Conservation (phyloP, 495 filamentous ascomycete species). For the Cryomyces minteri region DNA sequence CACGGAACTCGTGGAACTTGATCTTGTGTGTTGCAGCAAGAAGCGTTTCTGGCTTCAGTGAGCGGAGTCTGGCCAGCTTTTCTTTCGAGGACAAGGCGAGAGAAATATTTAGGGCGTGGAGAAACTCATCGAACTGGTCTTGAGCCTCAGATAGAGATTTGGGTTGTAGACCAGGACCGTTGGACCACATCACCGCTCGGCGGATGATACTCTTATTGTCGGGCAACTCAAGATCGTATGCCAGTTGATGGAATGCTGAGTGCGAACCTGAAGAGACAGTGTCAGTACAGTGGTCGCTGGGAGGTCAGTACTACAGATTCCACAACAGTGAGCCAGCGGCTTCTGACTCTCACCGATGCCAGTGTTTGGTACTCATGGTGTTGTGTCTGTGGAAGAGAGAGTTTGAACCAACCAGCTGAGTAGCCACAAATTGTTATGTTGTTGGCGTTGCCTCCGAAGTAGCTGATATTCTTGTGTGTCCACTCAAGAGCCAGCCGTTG, state of each 20-base stretch:
- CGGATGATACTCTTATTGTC: conserved; percentile 23
- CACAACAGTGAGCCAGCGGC: neutral
- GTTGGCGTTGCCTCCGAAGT: conserved; percentile 18
- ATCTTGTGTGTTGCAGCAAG: conserved; percentile 23
- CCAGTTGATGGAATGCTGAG: conserved; percentile 33
- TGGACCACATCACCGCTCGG: conserved; percentile 34
- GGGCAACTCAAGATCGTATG: conserved; percentile 32
- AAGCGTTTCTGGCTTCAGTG: conserved; percentile 19
- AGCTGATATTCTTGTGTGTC: conserved; percentile 19
- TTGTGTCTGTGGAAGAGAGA: neutral
- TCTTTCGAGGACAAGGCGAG: conserved; percentile 18
- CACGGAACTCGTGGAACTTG: conserved; percentile 32
- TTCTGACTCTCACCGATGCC: too few species aligned
- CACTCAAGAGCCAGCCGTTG: conserved; percentile 22
- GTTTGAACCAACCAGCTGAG: conserved; percentile 11
- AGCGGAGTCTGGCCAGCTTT: conserved; percentile 29
- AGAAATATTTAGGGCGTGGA: conserved; percentile 28
- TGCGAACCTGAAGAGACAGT: conserved; percentile 9
- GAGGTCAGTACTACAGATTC: neutral
- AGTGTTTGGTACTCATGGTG: too few species aligned
- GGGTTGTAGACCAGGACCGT: conserved; percentile 36
- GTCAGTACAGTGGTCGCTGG: conserved; percentile 9
- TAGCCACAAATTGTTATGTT: conserved; percentile 24
- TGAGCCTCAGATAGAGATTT: conserved; percentile 29
- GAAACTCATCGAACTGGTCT: conserved; percentile 35